Evolutionary conservation across 306 rosid species (phyloP).

Genomic region (Cicer cuneatum): DNA sequence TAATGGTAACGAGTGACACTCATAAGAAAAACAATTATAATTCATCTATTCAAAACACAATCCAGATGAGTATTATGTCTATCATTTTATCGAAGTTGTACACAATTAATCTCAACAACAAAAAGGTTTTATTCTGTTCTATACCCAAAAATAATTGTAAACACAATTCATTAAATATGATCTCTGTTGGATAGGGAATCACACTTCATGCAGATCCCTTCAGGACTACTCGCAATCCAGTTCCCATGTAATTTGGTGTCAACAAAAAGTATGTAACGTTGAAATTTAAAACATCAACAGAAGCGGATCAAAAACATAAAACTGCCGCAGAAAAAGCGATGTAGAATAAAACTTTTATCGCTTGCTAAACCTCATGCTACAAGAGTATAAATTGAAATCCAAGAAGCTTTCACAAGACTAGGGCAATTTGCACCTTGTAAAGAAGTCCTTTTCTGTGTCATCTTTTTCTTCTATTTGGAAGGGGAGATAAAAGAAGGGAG

Average conservation of each 20-base stretch:
- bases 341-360: constrained; percentile 22
- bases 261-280: neutral
- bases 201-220: constrained; percentile 21
- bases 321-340: constrained; percentile 20
- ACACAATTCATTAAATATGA: constrained; percentile 4
- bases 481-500: constrained; percentile 13
- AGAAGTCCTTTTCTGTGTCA: constrained; percentile 16
- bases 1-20: too few relatives aligned
- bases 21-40: neutral
- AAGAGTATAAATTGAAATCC: neutral
- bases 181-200: neutral
- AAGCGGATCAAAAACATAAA: constrained; percentile 9
- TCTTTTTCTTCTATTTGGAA: constrained; percentile 17
- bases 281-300: constrained; percentile 10
- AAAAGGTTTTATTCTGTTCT: neutral
- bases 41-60: neutral
- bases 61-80: neutral
- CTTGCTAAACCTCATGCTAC: constrained; percentile 11
- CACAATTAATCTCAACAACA: neutral
- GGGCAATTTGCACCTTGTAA: constrained; percentile 30
- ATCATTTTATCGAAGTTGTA: neutral
- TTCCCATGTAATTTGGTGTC: constrained; percentile 6
- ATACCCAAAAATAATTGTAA: neutral
- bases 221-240: neutral
- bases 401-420: constrained; percentile 3